phyloP scores from a whole-genome alignment of 768 basidiomycete species.

The Termitomyces titanicus region DNA sequence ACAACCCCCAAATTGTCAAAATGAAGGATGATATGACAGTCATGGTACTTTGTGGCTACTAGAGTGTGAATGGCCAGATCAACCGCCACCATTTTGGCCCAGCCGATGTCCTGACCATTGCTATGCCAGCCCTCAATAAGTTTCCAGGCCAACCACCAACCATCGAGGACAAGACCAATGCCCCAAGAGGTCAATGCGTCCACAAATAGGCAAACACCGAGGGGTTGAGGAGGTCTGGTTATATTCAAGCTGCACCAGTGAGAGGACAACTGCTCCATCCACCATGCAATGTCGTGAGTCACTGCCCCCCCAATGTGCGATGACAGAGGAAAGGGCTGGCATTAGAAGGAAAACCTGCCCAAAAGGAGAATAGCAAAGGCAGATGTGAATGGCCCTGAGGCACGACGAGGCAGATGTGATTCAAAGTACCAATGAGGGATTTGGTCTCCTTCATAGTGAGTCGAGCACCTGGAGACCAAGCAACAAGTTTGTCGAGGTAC shows the following conservation, averaged over 20 bases:
- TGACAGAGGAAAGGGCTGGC: not conserved
- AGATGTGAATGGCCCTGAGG: conserved; percentile 27
- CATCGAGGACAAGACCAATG: conserved; percentile 8
- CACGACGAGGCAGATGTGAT: conserved; percentile 30
- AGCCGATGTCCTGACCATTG: conserved; percentile 19
- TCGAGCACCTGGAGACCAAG: conserved; percentile 11
- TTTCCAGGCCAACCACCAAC: conserved; percentile 18
- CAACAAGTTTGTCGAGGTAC: conserved; percentile 22
- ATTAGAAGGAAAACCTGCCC: conserved; percentile 17
- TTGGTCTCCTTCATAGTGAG: conserved; percentile 20
- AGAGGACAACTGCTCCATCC: conserved; percentile 9
- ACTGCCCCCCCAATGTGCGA: conserved; percentile 9
- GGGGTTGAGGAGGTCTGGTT: conserved; percentile 10
- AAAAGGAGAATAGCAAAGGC: conserved; percentile 23
- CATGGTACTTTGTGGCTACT: not conserved
- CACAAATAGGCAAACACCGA: conserved; percentile 21
- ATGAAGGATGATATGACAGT: conserved; percentile 21
- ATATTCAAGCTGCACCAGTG: not conserved
- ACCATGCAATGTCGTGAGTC: conserved; percentile 26
- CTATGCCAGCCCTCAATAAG: conserved; percentile 12
- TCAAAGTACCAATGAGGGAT: conserved; percentile 28
- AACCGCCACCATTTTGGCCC: conserved; percentile 22
- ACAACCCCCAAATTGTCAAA: conserved; percentile 36
- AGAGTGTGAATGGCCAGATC: conserved; percentile 19
- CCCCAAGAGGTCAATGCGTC: conserved; percentile 29